These are phyloP conservation scores for Globisporangium mamillatum DNA, from an alignment of 352 stramenopile genomes.

Conservation along the genomic window DNA sequence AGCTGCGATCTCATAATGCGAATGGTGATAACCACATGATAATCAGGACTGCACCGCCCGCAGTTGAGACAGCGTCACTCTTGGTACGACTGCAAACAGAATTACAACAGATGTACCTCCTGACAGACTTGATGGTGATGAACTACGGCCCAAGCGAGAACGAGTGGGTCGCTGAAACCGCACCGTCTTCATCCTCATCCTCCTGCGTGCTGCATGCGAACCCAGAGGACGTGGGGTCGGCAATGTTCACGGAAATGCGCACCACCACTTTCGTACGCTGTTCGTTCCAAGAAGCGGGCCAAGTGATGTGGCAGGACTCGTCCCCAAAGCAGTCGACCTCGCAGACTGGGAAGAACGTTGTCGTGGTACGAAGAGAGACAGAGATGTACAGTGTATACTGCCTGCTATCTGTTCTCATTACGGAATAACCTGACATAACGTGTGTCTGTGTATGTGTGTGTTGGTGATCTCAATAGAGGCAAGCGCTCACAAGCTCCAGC, in stretches of 20 bases:
- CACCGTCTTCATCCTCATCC: not conserved
- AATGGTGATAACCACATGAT: no score
- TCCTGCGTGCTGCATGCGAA: not conserved
- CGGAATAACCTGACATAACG: no score
- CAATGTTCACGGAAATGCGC: conserved; percentile 5
- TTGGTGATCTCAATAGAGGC: not conserved
- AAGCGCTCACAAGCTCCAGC: not conserved
- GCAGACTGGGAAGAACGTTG: no score
- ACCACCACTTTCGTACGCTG: not conserved
- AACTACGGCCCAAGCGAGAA: not conserved
- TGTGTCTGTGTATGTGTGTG: not conserved
- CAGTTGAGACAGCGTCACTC: no score
- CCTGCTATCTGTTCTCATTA: no score
- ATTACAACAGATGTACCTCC: conserved; percentile 2
- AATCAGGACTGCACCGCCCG: no score
- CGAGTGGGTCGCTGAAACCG: not conserved
- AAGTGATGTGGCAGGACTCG: conserved; percentile 3
- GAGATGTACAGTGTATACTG: no score
- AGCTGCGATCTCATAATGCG: not conserved
- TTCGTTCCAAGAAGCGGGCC: conserved; percentile 7
- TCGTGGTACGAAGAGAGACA: no score
- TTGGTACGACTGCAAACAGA: no score
- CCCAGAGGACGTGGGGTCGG: no score
- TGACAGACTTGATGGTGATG: not conserved
- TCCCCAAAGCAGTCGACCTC: not conserved